A percentile compares a stretch with the other conserved stretches of the same genome.
These are phyloP conservation scores for Candida ipomoeae DNA, from an alignment of 805 yeast species.

Conservation along the genomic window DNA sequence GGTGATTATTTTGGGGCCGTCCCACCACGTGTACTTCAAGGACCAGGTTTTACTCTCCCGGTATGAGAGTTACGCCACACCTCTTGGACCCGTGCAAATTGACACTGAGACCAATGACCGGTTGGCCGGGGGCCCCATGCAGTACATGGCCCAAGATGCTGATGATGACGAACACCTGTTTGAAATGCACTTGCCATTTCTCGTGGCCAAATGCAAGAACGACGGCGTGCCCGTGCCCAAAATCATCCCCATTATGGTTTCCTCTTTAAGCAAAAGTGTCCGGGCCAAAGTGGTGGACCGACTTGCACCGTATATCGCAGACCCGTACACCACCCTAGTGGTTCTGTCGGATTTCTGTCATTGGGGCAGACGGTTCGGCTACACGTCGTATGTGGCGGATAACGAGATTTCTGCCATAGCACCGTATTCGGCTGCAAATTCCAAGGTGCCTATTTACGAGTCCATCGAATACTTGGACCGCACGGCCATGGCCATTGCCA, in stretches of 20 bases:
- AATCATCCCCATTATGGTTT: slow-evolving; percentile 78
- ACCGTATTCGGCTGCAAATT: slow-evolving; percentile 8
- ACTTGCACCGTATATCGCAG: slow-evolving; percentile 50
- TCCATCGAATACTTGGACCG: slow-evolving; percentile 74
- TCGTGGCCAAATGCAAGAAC: slow-evolving; percentile 45
- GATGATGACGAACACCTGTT: slow-evolving; percentile 90
- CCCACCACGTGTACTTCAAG: slow-evolving; percentile 81
- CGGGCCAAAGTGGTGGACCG: slow-evolving; percentile 44
- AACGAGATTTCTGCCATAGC: slow-evolving; percentile 7
- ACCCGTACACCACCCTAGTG: slow-evolving; percentile 62
- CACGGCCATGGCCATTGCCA: slow-evolving; percentile 60
- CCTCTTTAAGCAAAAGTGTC: slow-evolving; percentile 49
- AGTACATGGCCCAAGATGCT: slow-evolving; percentile 49
- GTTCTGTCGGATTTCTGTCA: slow-evolving; percentile 93
- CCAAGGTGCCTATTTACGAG: slow-evolving; percentile 50
- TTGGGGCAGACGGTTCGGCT: slow-evolving; percentile 60
- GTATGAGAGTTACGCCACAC: slow-evolving; percentile 66
- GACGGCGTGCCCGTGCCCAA: slow-evolving; percentile 32
- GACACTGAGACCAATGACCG: slow-evolving; percentile 46
- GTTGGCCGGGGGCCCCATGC: slow-evolving; percentile 40
- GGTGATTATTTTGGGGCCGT: slow-evolving; percentile 84
- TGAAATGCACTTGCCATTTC: slow-evolving; percentile 89
- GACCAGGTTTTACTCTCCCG: slow-evolving; percentile 52
- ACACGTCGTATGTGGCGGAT: slow-evolving; percentile 31
- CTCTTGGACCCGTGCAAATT: slow-evolving; percentile 70